Percentiles rank a stretch among this genome's conserved stretches.
These are phyloP conservation scores for Arabis alpina DNA, from an alignment of 345 rosid species.

Conservation along the genomic window DNA sequence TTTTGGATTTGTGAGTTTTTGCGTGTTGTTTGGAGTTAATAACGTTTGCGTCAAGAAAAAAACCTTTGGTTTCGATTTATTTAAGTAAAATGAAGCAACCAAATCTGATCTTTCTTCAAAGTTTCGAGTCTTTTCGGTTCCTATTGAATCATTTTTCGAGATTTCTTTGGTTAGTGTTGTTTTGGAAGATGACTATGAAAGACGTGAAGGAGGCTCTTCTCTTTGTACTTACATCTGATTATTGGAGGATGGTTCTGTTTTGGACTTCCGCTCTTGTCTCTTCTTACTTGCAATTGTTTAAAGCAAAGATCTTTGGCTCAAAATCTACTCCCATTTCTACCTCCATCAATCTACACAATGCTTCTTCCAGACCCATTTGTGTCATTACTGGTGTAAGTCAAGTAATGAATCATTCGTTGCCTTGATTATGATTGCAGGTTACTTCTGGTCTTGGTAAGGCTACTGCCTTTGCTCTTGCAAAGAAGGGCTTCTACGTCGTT, in stretches of 20 bases:
- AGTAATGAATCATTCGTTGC: neutral
- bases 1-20: no score
- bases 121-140: neutral
- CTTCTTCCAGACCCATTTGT: conserved; percentile 57
- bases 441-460: conserved; percentile 83
- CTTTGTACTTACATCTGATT: conserved; percentile 51
- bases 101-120: conserved; percentile 1
- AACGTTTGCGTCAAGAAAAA: conserved; percentile 20
- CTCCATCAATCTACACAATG: conserved; percentile 35
- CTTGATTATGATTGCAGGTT: conserved; percentile 49
- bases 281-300: conserved; percentile 59
- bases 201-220: conserved; percentile 47
- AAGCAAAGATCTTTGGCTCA: conserved; percentile 43
- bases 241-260: conserved; percentile 68
- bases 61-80: neutral
- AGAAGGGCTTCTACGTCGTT: conserved; percentile 66
- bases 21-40: no score
- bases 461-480: conserved; percentile 69
- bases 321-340: conserved; percentile 21
- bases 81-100: neutral
- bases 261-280: conserved; percentile 61
- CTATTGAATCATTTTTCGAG: no score
- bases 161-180: no score
- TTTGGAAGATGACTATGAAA: conserved; percentile 32
- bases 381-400: conserved; percentile 69